Base-by-base conservation (phyloP, 495 filamentous ascomycete species). In the Aspergillus heteromorphus region DNA sequence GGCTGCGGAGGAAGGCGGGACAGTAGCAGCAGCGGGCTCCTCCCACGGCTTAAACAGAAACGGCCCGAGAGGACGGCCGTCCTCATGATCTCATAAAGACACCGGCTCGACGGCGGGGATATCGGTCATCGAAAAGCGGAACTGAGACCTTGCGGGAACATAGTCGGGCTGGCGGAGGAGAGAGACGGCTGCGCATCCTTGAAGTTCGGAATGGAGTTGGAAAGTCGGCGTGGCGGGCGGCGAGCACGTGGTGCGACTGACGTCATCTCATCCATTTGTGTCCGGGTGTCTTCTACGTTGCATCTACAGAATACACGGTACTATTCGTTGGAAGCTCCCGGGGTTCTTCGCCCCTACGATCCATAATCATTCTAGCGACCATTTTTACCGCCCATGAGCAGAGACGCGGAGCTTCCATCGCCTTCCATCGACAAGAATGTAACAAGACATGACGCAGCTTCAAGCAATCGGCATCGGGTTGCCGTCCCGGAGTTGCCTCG, bases 21-120 rank as follows among this genome's bases (percentile, higher is more conserved):
- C 25, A 60, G 36, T 27, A 60, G 54, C 41, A 45, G 64, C 56
- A 65, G 64, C 56, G 65, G 68, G 53, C 14, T 58, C 57, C 51
- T 59, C 49, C 65, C 67, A 61, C 71, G 67, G 51, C 63, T 68
- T 59, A 79, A 66, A 69, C 77, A 83, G 63, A 77, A 74, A 64
- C 80, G 79, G 74, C 80, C 71, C 56, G 80, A 59, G 54, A 72
- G 60, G 64, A 79, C 61, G 63, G 65, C 76, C 72, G 72, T 69
- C 79, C 76, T 80, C 82, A 86, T 84, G 55, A 51, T 76, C 63
- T 65, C 64, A 63, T 55, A 51, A 27, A 55, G 53, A 41, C 30
- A 55, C 29, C 42, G 55, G 43, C 31, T 49, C 57, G 23, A 27
- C 18, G 23, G 20, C 19, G 41, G 30, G 18, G 18, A 27, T 13